phyloP scores from a whole-genome alignment of 768 basidiomycete species.

The Tulasnella calospora region DNA sequence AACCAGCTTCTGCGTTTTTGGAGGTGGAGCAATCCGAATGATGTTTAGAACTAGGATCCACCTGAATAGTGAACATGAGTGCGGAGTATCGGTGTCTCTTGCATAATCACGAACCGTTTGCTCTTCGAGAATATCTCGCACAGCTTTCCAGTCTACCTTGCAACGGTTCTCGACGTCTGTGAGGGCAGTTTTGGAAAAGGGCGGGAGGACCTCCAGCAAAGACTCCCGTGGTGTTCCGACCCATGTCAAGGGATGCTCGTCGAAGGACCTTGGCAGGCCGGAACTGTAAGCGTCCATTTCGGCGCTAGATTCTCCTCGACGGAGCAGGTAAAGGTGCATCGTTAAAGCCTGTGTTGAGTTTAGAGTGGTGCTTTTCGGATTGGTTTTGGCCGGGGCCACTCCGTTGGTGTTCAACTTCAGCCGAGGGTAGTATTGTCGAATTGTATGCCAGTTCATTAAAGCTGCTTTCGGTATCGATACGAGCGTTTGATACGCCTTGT shows the following conservation, averaged over 20 bases:
- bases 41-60: neutral
- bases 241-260: conserved; percentile 81
- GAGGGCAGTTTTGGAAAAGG: conserved; percentile 43
- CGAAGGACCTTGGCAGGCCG: conserved; percentile 67
- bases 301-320: conserved; percentile 44
- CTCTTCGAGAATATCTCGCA: neutral
- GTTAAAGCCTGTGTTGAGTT: conserved; percentile 73
- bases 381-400: conserved; percentile 5
- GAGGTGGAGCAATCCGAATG: neutral
- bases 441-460: conserved; percentile 68
- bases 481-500: conserved; percentile 51
- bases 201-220: conserved; percentile 49
- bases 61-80: neutral
- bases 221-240: conserved; percentile 19
- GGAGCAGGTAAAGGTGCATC: conserved; percentile 70
- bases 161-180: conserved; percentile 48
- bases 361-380: conserved; percentile 34
- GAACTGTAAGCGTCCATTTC: conserved; percentile 75
- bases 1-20: conserved; percentile 29
- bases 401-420: neutral
- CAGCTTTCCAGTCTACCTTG: conserved; percentile 50
- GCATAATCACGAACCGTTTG: neutral
- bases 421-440: conserved; percentile 54
- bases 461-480: conserved; percentile 66
- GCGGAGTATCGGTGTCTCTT: neutral